These are phyloP conservation scores for Ettlia oleoabundans DNA, from an alignment of 139 green algal genomes.

Conservation along the genomic window DNA sequence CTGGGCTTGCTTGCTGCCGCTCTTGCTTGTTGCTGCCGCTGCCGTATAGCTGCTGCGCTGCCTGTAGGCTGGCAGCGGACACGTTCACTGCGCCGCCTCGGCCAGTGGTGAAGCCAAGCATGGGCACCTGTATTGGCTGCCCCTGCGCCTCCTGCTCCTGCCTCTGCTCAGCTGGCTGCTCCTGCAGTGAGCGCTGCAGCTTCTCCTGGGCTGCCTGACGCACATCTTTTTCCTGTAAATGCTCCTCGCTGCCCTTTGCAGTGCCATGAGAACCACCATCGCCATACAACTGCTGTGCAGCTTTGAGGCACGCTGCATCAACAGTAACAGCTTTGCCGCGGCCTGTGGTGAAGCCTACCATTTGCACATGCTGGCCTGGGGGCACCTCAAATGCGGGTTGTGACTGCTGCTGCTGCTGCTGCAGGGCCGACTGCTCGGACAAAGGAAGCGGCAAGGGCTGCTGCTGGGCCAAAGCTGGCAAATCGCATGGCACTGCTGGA, in stretches of 20 bases:
- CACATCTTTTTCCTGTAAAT: too few species aligned
- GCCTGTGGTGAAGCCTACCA: too few species aligned
- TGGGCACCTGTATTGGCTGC: neutral
- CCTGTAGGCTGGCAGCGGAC: neutral
- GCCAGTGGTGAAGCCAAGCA: conserved; percentile 4
- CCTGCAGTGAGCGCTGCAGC: neutral
- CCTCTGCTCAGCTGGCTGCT: neutral
- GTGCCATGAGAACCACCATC: neutral
- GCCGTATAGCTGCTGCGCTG: neutral
- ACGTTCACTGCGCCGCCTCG: neutral
- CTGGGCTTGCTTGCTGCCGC: neutral
- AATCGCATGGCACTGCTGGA: too few species aligned
- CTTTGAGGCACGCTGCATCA: neutral
- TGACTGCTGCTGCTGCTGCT: neutral
- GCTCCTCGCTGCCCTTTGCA: too few species aligned
- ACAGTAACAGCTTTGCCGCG: too few species aligned
- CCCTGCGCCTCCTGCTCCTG: neutral
- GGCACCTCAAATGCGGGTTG: neutral
- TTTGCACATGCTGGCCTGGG: neutral
- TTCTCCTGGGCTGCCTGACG: too few species aligned
- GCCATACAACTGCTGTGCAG: neutral
- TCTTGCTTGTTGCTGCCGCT: neutral
- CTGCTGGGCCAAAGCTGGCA: too few species aligned
- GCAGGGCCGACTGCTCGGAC: too few species aligned
- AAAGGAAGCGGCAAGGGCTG: too few species aligned